Percentiles rank a stretch among this genome's conserved stretches.
Conservation (phyloP, 2,329 filamentous ascomycete genomes). For the Cordyceps sp. region DNA sequence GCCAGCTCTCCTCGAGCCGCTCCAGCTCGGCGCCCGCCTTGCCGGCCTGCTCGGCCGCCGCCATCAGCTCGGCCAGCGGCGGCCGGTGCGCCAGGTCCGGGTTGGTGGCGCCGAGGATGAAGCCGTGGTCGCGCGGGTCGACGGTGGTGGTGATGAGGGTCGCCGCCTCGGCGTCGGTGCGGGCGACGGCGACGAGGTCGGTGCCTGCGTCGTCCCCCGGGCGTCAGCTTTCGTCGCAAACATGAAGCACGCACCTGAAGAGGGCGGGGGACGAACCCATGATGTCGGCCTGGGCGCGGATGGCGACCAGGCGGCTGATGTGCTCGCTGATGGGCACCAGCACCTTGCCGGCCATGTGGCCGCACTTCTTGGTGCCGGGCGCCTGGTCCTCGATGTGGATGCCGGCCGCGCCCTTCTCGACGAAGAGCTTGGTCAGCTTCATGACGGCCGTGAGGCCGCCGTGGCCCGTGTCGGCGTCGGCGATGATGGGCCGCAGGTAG, state of each 20-base stretch:
- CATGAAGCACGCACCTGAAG: too few species aligned
- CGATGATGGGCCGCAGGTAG: constrained; percentile 89
- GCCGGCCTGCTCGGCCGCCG: constrained; percentile 64
- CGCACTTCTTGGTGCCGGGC: constrained; percentile 97
- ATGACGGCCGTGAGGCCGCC: constrained; percentile 96
- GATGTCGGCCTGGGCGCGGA: constrained; percentile 93
- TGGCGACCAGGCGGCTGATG: constrained; percentile 93
- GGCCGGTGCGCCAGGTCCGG: constrained; percentile 41
- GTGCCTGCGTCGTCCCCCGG: constrained; percentile 30
- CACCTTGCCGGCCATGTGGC: constrained; percentile 98
- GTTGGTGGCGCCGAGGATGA: constrained; percentile 84
- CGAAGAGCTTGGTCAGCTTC: constrained; percentile 96
- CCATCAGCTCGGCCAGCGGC: constrained; percentile 82
- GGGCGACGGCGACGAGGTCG: constrained; percentile 79
- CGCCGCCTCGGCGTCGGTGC: constrained; percentile 93
- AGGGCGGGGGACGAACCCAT: constrained; percentile 43
- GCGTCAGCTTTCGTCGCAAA: too few species aligned
- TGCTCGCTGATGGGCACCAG: constrained; percentile 94
- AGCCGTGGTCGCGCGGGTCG: constrained; percentile 85
- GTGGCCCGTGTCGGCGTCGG: constrained; percentile 93
- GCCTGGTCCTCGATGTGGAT: constrained; percentile 99
- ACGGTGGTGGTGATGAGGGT: constrained; percentile 95
- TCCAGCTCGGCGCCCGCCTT: constrained; percentile 71
- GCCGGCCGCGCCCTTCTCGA: constrained; percentile 90
- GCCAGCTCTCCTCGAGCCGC: constrained; percentile 84